Conservation (phyloP, 768 basidiomycete species). For the Boletus rubroflammeus region DNA sequence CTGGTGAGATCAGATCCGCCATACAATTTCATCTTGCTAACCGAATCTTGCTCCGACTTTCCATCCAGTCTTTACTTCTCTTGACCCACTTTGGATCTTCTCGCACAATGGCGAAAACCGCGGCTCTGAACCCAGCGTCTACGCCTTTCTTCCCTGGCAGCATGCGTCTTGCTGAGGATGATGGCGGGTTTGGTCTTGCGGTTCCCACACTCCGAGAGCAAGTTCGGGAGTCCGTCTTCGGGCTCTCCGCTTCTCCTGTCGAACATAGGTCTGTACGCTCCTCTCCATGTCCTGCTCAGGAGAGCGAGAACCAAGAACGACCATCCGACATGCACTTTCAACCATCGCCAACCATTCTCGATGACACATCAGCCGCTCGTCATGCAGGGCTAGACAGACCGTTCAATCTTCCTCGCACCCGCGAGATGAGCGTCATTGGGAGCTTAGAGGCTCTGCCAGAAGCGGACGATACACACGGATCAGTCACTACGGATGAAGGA, state of each 20-base stretch:
- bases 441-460: conserved; percentile 55
- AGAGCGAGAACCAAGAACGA: conserved; percentile 25
- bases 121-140: conserved; percentile 75
- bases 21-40: background rate
- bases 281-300: conserved; percentile 61
- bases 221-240: conserved; percentile 48
- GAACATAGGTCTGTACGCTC: conserved; percentile 67
- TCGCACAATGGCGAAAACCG: conserved; percentile 66
- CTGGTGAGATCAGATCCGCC: conserved; percentile 21
- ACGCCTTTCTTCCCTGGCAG: conserved; percentile 79
- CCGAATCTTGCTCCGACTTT: conserved; percentile 2
- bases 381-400: conserved; percentile 45
- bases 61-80: conserved; percentile 27
- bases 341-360: conserved; percentile 34
- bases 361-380: conserved; percentile 47
- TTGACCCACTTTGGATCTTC: conserved; percentile 10
- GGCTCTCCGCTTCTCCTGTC: conserved; percentile 56
- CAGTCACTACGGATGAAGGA: conserved; percentile 25
- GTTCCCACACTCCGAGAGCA: conserved; percentile 45
- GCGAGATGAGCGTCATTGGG: conserved; percentile 50
- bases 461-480: conserved; percentile 47
- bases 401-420: conserved; percentile 38
- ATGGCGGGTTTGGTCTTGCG: conserved; percentile 43
- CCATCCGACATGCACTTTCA: conserved; percentile 31
- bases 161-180: conserved; percentile 55